Base-by-base conservation (phyloP, 495 filamentous ascomycete genomes). In the Xylaria bambusicola region DNA sequence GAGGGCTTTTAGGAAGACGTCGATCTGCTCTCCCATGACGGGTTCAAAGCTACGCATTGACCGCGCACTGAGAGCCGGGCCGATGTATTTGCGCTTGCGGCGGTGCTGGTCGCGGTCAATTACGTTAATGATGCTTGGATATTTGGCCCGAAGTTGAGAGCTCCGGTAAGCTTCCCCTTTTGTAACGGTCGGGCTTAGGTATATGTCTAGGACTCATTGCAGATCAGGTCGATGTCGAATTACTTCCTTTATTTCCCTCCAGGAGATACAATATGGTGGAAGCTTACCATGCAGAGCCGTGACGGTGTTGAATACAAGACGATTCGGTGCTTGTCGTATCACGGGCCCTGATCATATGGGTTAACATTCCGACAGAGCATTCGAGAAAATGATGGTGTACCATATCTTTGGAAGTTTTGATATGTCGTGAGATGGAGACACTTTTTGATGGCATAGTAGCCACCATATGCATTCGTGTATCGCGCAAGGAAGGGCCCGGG, bases 11-110 rank as follows among this genome's bases (percentile, higher is more conserved):
- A 59, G 31, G 33, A 56, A 64, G 0, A 64, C 29, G 42, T 60
- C 52, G 13, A 64, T 38, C 26, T 64, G 50, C 10, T 45, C 13
- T 15, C 10, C 1, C 56, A 64, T 60, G 4, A 36, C 42, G 6
- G 61, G 61, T 36, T 63, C 61, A 24, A 63, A 63, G 1, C 15
- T 40, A 7, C 50, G 61, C 61, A 63, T 63, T 0, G 53, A 44
- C 17, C 61, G 61, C 2, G 60, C 61, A 6, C 38, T 41, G 36
- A 60, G 15, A 31, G 40, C 50, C 23, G 50, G 49, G n/a, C 61
- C 55, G 47, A 60, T 26, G 15, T 48, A 8, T 41, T 45, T 46
- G 2, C 61, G 56, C 55, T 55, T 63, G 6, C 12, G 3, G 0
- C 50, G 48, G 27, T 63, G 61, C 13, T 54, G 13, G 2, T 20